A percentile compares a stretch with the other conserved stretches of the same genome.
phyloP scores from a whole-genome alignment of 768 basidiomycete genomes.

The Auricularia heimuer region DNA sequence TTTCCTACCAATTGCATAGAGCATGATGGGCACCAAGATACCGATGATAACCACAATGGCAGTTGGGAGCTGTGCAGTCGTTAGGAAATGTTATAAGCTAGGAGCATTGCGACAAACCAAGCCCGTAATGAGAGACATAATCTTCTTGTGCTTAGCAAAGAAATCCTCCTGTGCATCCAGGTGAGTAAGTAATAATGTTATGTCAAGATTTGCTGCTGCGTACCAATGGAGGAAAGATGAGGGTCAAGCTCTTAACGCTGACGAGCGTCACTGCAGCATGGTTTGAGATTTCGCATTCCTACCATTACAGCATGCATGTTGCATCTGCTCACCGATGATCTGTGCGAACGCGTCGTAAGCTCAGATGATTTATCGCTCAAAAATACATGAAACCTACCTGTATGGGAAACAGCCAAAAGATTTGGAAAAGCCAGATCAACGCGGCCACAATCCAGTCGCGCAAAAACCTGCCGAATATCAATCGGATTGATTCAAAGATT shows the following conservation, averaged over 20 bases:
- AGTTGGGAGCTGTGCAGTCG: conserved; percentile 21
- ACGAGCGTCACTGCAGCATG: background rate
- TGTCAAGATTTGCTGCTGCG: background rate
- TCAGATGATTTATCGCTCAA: background rate
- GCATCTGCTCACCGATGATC: too few species aligned
- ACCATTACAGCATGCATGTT: background rate
- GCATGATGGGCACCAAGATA: conserved; percentile 27
- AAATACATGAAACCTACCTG: background rate
- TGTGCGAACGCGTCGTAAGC: too few species aligned
- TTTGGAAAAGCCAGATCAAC: background rate
- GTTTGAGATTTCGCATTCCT: background rate
- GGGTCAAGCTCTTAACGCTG: background rate
- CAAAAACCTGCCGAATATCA: background rate
- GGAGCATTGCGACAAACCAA: conserved; percentile 15
- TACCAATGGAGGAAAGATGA: background rate
- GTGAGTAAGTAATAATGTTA: background rate
- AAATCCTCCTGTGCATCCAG: background rate
- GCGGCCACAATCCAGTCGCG: background rate
- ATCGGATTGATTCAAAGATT: background rate
- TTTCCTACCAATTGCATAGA: conserved; percentile 29
- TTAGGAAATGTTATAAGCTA: conserved; percentile 13
- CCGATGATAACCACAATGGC: conserved; percentile 31
- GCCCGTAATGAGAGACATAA: conserved; percentile 12
- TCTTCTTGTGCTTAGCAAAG: conserved; percentile 3
- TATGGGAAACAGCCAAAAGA: background rate